phyloP scores from a whole-genome alignment of 2,329 filamentous ascomycete genomes.

The Fonsecaea pedrosoi region DNA sequence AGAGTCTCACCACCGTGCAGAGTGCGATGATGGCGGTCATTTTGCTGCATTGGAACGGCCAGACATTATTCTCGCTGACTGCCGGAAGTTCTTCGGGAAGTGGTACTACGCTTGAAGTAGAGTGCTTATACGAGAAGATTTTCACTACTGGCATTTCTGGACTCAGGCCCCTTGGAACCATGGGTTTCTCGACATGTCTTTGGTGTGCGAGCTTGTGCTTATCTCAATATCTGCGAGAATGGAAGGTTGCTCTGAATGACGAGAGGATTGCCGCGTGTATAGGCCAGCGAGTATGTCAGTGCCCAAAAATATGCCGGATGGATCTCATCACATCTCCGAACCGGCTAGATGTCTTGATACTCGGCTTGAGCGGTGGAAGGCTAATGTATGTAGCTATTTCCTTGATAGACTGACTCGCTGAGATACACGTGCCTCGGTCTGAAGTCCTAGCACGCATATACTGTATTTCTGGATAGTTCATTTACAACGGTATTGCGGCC shows the following conservation, averaged over 20 bases:
- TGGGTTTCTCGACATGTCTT: too few relatives aligned
- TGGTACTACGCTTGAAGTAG: constrained; percentile 7
- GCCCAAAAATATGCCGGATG: too few relatives aligned
- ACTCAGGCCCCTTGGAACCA: too few relatives aligned
- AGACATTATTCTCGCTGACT: constrained; percentile 37
- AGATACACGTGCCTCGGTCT: neutral
- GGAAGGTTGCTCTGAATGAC: too few relatives aligned
- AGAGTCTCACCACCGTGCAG: constrained; percentile 1
- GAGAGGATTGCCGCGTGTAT: too few relatives aligned
- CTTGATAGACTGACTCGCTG: neutral
- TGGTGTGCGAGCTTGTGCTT: neutral
- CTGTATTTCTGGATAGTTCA: neutral
- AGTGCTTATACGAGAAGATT: neutral
- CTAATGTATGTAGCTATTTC: too few relatives aligned
- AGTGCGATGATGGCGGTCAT: constrained; percentile 46
- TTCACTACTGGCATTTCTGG: neutral
- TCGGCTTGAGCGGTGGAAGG: too few relatives aligned
- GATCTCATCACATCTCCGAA: too few relatives aligned
- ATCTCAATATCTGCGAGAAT: neutral
- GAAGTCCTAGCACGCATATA: neutral
- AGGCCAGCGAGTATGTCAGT: too few relatives aligned
- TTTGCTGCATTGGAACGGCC: constrained; percentile 47
- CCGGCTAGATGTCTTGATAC: too few relatives aligned
- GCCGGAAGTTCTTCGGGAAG: constrained; percentile 22
- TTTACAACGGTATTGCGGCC: neutral